Percentiles rank a stretch among this genome's conserved stretches.
Conservation (phyloP, 352 stramenopile species). For the Aphanomyces stellatus region DNA sequence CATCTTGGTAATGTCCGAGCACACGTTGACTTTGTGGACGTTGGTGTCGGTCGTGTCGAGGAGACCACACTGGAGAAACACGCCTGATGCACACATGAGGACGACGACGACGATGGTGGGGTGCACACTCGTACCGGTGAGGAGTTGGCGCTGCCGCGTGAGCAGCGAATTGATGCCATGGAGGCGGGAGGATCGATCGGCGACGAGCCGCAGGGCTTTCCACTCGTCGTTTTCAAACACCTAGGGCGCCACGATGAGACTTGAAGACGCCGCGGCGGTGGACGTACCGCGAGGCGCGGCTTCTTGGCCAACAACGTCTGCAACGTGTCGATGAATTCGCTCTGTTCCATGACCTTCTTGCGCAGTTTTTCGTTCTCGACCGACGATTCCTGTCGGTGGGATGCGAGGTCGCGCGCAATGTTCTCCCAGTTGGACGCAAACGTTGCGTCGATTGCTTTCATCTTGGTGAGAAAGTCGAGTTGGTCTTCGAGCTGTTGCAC, state of each 20-base stretch:
- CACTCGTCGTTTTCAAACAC: slow-evolving; percentile 20
- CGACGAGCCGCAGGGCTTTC: slow-evolving; percentile 13
- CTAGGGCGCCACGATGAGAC: not conserved
- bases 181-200: slow-evolving; percentile 2
- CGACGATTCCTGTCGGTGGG: slow-evolving; percentile 15
- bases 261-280: not conserved
- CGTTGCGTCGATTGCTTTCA: slow-evolving; percentile 19
- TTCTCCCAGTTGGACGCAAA: slow-evolving; percentile 20
- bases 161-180: slow-evolving; percentile 17
- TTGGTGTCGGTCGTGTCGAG: slow-evolving; percentile 6
- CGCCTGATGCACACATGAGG: not conserved
- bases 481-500: slow-evolving; percentile 20
- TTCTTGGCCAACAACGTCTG: slow-evolving; percentile 17
- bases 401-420: slow-evolving; percentile 16
- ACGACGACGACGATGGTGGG: not conserved
- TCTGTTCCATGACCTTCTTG: slow-evolving; percentile 16
- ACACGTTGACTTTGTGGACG: slow-evolving; percentile 19
- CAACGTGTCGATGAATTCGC: slow-evolving; percentile 19
- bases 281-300: slow-evolving; percentile 8
- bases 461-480: slow-evolving; percentile 18
- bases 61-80: slow-evolving; percentile 18
- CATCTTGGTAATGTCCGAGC: slow-evolving; percentile 21
- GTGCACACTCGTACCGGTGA: not conserved
- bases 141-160: slow-evolving; percentile 10
- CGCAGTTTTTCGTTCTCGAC: slow-evolving; percentile 20